phyloP scores from a whole-genome alignment of 2,329 filamentous ascomycete species.

The Phialophora chinensis region DNA sequence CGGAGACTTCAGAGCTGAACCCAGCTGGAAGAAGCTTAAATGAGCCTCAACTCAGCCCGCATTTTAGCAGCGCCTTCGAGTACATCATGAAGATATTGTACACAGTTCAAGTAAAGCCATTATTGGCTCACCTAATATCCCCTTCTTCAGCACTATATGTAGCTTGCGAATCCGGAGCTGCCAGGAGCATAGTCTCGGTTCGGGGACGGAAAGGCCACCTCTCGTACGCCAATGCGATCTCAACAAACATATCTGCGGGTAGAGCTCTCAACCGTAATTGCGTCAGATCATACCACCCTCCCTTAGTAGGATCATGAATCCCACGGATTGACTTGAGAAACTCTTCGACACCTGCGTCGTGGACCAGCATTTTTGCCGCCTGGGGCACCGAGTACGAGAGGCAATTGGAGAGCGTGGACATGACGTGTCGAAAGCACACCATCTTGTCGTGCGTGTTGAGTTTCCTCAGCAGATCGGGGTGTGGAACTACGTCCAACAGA shows the following conservation, averaged over 20 bases:
- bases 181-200: slow-evolving; percentile 29
- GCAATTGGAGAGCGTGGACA: slow-evolving; percentile 14
- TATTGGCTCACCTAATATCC: slow-evolving; percentile 4
- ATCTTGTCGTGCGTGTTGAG: slow-evolving; percentile 47
- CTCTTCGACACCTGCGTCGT: slow-evolving; percentile 28
- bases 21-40: not conserved
- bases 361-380: slow-evolving; percentile 27
- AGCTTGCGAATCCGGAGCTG: slow-evolving; percentile 17
- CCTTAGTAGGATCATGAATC: slow-evolving; percentile 35
- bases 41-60: not conserved
- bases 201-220: slow-evolving; percentile 37
- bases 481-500: slow-evolving; percentile 58
- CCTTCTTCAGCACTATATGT: slow-evolving; percentile 17
- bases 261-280: slow-evolving; percentile 35
- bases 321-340: slow-evolving; percentile 35
- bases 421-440: slow-evolving; percentile 36
- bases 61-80: not conserved
- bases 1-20: not conserved
- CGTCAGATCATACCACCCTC: slow-evolving; percentile 36
- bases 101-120: not conserved
- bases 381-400: slow-evolving; percentile 25
- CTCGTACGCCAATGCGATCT: slow-evolving; percentile 39
- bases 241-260: slow-evolving; percentile 32
- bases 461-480: slow-evolving; percentile 62
- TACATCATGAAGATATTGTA: not conserved